These are phyloP conservation scores for Coleophoma cylindrospora DNA, from an alignment of 2,329 filamentous ascomycete genomes.

Conservation along the genomic window DNA sequence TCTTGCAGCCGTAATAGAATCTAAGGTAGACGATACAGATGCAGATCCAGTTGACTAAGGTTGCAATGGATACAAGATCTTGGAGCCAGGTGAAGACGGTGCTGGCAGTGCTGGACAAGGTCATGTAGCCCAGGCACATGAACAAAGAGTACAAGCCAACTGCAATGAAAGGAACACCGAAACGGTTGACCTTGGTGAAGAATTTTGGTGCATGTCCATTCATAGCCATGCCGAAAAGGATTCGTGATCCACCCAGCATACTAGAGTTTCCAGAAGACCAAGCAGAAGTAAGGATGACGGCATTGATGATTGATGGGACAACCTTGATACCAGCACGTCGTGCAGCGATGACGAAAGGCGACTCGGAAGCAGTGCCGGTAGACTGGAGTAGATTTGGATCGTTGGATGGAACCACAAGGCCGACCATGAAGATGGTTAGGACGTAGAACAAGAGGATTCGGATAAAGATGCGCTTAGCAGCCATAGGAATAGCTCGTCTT, in stretches of 20 bases:
- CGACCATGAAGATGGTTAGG: slow-evolving; percentile 46
- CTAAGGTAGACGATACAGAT: slow-evolving; percentile 53
- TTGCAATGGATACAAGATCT: slow-evolving; percentile 40
- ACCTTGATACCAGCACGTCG: slow-evolving; percentile 59
- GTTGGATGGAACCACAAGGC: slow-evolving; percentile 49
- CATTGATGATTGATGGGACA: slow-evolving; percentile 68
- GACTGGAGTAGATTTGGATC: slow-evolving; percentile 42
- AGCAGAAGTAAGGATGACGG: slow-evolving; percentile 66
- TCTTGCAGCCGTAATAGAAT: slow-evolving; percentile 49
- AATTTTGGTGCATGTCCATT: slow-evolving; percentile 51
- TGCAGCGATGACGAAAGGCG: slow-evolving; percentile 67
- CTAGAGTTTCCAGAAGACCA: slow-evolving; percentile 60
- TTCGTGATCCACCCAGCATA: slow-evolving; percentile 55
- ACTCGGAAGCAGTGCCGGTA: slow-evolving; percentile 42
- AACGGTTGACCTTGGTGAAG: slow-evolving; percentile 45
- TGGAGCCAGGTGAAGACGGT: slow-evolving; percentile 62
- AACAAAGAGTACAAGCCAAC: slow-evolving; percentile 48
- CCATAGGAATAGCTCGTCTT: slow-evolving; percentile 43
- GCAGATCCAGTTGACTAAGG: slow-evolving; percentile 27
- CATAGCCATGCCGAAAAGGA: slow-evolving; percentile 51
- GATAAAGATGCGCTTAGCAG: slow-evolving; percentile 40
- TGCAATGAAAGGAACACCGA: slow-evolving; percentile 51
- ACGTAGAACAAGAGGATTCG: slow-evolving; percentile 49
- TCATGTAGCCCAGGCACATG: slow-evolving; percentile 54
- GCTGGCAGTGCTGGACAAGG: slow-evolving; percentile 48